phyloP scores from a whole-genome alignment of 2,329 filamentous ascomycete species.

The Epichloe baconii region DNA sequence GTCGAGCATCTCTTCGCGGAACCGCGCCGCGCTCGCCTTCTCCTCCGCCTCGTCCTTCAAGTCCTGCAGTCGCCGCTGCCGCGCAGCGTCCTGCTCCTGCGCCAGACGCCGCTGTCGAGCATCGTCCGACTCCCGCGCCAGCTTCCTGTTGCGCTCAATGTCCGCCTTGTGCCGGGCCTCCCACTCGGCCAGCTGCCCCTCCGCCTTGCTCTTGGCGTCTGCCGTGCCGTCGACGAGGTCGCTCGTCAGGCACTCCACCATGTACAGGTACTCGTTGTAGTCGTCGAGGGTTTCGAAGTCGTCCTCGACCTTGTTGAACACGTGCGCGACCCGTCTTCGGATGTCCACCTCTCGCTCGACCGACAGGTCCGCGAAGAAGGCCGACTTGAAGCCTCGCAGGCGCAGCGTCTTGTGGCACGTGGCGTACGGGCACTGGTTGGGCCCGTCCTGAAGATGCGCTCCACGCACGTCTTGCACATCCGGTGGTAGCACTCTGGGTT shows the following conservation, averaged over 20 bases:
- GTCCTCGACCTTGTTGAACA: constrained; percentile 80
- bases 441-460: constrained; percentile 88
- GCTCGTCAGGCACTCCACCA: constrained; percentile 80
- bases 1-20: constrained; percentile 56
- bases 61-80: constrained; percentile 45
- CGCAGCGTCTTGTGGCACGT: constrained; percentile 79
- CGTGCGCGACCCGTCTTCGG: constrained; percentile 59
- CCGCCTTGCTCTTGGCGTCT: constrained; percentile 39
- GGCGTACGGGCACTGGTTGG: constrained; percentile 82
- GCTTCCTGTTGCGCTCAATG: constrained; percentile 47
- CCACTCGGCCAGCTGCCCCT: constrained; percentile 42
- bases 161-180: constrained; percentile 58
- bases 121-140: constrained; percentile 43
- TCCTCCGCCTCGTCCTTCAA: constrained; percentile 59
- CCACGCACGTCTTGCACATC: constrained; percentile 94
- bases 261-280: constrained; percentile 91
- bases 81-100: constrained; percentile 53
- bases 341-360: constrained; percentile 94
- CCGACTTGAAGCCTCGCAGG: constrained; percentile 68
- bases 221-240: constrained; percentile 67
- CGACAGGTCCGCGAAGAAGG: constrained; percentile 78
- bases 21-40: constrained; percentile 47
- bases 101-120: constrained; percentile 39
- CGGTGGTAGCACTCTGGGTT: constrained; percentile 98
- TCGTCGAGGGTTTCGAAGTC: constrained; percentile 76